These are phyloP conservation scores for Senna tora DNA, from an alignment of 306 rosid genomes.

Conservation along the genomic window DNA sequence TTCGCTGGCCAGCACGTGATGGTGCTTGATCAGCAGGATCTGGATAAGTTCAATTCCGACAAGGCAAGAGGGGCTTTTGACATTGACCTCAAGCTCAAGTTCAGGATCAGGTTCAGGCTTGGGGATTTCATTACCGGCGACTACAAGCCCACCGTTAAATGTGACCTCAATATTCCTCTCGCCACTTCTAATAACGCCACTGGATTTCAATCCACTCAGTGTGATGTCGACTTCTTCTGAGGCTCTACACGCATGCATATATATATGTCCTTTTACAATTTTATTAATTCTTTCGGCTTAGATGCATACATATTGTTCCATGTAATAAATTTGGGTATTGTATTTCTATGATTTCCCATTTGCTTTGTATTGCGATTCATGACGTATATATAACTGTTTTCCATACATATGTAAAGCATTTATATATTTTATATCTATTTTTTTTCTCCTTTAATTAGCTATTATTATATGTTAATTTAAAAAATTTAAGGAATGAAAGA, in stretches of 20 bases:
- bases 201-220: slow-evolving; percentile 45
- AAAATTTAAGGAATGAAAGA: too few species aligned
- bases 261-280: not conserved
- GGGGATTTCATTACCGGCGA: slow-evolving; percentile 34
- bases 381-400: too few species aligned
- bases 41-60: slow-evolving; percentile 38
- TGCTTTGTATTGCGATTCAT: not conserved
- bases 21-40: slow-evolving; percentile 1
- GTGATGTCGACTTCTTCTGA: slow-evolving; percentile 33
- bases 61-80: slow-evolving; percentile 32
- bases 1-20: slow-evolving; percentile 48
- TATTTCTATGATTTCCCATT: not conserved
- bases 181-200: slow-evolving; percentile 1
- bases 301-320: too few species aligned
- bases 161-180: slow-evolving; percentile 60
- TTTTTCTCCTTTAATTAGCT: too few species aligned
- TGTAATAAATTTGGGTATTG: not conserved
- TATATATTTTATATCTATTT: too few species aligned
- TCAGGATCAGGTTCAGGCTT: slow-evolving; percentile 52
- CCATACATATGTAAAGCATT: not conserved
- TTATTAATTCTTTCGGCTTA: not conserved
- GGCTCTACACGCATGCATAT: not conserved
- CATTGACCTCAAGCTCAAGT: slow-evolving; percentile 53
- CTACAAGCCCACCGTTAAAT: slow-evolving; percentile 48
- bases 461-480: too few species aligned